Evolutionary conservation across 2,329 filamentous ascomycete species (phyloP).

Genomic region (Penicillium palitans): DNA sequence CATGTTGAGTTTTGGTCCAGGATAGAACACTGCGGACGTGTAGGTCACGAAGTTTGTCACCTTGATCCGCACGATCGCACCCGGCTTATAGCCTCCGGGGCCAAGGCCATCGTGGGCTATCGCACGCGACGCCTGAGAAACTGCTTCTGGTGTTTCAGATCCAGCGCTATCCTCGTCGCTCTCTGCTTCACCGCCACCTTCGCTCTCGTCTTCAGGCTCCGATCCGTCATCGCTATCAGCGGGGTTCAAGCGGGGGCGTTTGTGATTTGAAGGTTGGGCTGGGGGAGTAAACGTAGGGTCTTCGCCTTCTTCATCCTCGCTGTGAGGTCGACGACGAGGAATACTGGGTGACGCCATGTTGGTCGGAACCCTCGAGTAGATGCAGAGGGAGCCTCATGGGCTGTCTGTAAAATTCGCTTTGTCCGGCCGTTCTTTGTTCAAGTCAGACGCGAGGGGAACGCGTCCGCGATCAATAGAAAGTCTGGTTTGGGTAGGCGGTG

Average conservation of each 20-base stretch:
- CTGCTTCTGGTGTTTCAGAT: neutral
- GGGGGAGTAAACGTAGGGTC: slow-evolving; percentile 23
- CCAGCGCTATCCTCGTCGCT: slow-evolving; percentile 7
- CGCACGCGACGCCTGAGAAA: slow-evolving; percentile 5
- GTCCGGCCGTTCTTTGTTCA: slow-evolving; percentile 9
- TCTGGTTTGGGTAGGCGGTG: slow-evolving; percentile 29
- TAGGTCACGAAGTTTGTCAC: slow-evolving; percentile 94
- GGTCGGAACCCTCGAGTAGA: slow-evolving; percentile 2
- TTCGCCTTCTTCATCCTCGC: slow-evolving; percentile 31
- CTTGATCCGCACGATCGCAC: slow-evolving; percentile 84
- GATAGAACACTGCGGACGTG: slow-evolving; percentile 83
- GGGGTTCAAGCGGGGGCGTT: slow-evolving; percentile 34
- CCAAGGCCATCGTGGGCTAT: slow-evolving; percentile 13
- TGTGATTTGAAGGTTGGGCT: slow-evolving; percentile 31
- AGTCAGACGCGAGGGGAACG: slow-evolving; percentile 26
- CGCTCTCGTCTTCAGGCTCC: slow-evolving; percentile 4
- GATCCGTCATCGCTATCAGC: slow-evolving; percentile 23
- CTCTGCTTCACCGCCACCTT: neutral
- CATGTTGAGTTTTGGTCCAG: slow-evolving; percentile 94
- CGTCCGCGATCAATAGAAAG: slow-evolving; percentile 28
- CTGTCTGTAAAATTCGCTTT: slow-evolving; percentile 3
- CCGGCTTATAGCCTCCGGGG: slow-evolving; percentile 53
- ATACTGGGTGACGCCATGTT: slow-evolving; percentile 32
- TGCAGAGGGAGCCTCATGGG: slow-evolving; percentile 5
- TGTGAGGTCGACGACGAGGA: slow-evolving; percentile 33